A percentile compares a stretch with the other conserved stretches of the same genome.
Evolutionary conservation across 805 yeast species (phyloP).

Genomic region (Tetrapisispora phaffii): DNA sequence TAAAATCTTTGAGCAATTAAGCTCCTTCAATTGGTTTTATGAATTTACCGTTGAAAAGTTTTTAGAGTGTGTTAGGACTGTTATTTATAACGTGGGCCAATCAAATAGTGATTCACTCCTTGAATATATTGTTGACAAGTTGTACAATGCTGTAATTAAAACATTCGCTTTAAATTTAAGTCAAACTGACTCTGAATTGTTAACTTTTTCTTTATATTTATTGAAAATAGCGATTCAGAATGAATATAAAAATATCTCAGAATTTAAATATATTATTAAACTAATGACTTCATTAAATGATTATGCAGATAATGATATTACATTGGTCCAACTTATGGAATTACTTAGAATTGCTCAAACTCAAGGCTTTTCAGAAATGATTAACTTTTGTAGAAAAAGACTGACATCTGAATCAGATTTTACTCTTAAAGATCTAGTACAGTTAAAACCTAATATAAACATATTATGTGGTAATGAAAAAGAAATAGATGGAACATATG

Average conservation of each 20-base stretch:
- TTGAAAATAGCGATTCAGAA: neutral
- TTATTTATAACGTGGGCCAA: slow-evolving; percentile 12
- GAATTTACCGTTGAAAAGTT: slow-evolving; percentile 45
- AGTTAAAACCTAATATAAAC: neutral
- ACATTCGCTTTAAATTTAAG: slow-evolving; percentile 39
- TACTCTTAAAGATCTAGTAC: neutral
- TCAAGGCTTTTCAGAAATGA: neutral
- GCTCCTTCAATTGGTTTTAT: slow-evolving; percentile 43
- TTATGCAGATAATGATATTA: neutral
- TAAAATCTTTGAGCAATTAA: slow-evolving; percentile 36
- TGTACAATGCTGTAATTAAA: slow-evolving; percentile 42
- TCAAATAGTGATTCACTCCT: neutral
- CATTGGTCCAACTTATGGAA: neutral
- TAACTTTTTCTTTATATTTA: neutral
- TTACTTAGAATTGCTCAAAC: neutral
- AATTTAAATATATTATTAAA: neutral
- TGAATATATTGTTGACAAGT: slow-evolving; percentile 8
- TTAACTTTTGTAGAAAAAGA: neutral
- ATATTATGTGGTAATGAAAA: slow-evolving; percentile 49
- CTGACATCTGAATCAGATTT: neutral
- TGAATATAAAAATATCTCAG: neutral
- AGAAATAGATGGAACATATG: slow-evolving; percentile 58
- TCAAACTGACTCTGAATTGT: slow-evolving; percentile 9
- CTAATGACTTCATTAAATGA: neutral
- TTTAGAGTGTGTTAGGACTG: slow-evolving; percentile 26